Evolutionary conservation across 2,329 filamentous ascomycete genomes (phyloP), one percentile per base, ranked within the genome.

Genomic region (Exophiala phaeomuriformis): DNA sequence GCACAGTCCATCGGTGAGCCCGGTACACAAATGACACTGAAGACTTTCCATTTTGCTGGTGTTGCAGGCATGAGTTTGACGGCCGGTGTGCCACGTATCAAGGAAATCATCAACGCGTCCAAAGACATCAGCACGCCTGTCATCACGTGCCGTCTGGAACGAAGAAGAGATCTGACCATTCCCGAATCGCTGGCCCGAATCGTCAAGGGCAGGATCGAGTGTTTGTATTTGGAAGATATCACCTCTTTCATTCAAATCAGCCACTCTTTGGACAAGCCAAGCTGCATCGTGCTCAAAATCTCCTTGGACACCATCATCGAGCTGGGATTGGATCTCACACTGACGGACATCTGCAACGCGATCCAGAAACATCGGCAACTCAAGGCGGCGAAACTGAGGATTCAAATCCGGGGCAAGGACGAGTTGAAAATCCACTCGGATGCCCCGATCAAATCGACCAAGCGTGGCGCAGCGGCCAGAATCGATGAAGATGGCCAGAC

Each of bases 21-120:
- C 0, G 93, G 93, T 68, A 98, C 93, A 0, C 93, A 98, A 71
- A 98, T 98, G 93, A 98, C 93, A 1, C 75, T 98, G 60, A 97
- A 97, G 74, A 97, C 93, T 67, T 97, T 97, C 82, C 93, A 97
- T 86, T 98, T 98, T 76, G 93, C 93, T 67, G 93, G 93, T 86
- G 93, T 98, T 60, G 93, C 93, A 41, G 91, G 91, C 69, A 97
- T 98, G 93, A 95, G 89, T 79, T 95, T 98, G 67, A 98, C 93
- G 0, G 89, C 96, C 67, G 93, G 93, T 87, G 93, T 98, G 4
- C 93, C 93, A 1, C 91, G 93, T 84, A 98, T 98, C 76, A 98
- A 98, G 74, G 93, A 98, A 77, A 98, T 98, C 63, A 98, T 98
- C 82, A 98, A 98, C 72, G 93, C 93, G 4, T 95, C 90, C 5